Evolutionary conservation across 192 early-diverging fungal genomes (phyloP).

Genomic region (Umbelopsis sp.): DNA sequence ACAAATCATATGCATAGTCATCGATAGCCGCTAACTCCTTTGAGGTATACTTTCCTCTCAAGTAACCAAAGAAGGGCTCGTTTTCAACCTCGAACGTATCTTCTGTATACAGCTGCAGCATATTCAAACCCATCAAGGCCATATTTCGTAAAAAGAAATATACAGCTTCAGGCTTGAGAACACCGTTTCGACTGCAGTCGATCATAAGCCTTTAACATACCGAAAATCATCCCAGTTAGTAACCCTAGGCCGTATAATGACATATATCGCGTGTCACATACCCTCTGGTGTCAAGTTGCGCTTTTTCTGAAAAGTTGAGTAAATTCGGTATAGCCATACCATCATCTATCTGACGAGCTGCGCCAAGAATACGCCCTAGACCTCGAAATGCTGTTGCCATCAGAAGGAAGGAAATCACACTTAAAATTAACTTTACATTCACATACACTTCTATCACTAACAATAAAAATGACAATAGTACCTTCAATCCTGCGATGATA

Average conservation of each 20-base stretch:
- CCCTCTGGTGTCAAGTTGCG: conserved; percentile 75
- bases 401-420: neutral
- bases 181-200: conserved; percentile 85
- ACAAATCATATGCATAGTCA: conserved; percentile 71
- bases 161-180: conserved; percentile 62
- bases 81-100: conserved; percentile 77
- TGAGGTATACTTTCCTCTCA: conserved; percentile 72
- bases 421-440: no score
- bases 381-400: conserved; percentile 64
- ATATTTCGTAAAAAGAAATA: conserved; percentile 70
- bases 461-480: conserved; percentile 22
- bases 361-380: conserved; percentile 65
- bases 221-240: no score
- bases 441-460: no score
- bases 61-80: conserved; percentile 61
- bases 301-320: conserved; percentile 56
- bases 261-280: conserved; percentile 1
- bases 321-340: conserved; percentile 1
- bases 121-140: conserved; percentile 87
- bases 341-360: conserved; percentile 49
- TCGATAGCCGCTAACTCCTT: conserved; percentile 76
- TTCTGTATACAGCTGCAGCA: conserved; percentile 89
- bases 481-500: conserved; percentile 74
- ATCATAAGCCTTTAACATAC: conserved; percentile 65
- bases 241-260: no score